Conservation (phyloP, 2,329 filamentous ascomycete species). For the Epichloe baconii region DNA sequence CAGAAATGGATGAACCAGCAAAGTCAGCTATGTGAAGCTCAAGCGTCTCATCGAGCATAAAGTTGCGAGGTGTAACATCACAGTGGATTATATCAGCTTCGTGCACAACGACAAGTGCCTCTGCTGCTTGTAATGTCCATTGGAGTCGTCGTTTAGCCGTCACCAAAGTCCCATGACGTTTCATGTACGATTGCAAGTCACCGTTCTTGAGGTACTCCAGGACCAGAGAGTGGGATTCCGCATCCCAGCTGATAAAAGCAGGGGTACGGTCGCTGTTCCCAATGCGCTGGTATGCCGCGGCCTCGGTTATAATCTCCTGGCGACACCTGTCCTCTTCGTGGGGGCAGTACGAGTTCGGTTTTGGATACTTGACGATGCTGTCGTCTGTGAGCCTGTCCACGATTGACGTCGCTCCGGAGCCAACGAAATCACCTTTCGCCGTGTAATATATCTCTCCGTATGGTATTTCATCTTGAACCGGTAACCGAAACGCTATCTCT, state of each 20-base stretch:
- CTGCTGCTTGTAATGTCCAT: not conserved
- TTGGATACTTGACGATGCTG: slow-evolving; percentile 11
- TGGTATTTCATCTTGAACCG: not conserved
- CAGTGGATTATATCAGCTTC: not conserved
- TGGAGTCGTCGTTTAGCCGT: not conserved
- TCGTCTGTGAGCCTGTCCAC: slow-evolving; percentile 11
- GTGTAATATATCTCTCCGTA: slow-evolving; percentile 10
- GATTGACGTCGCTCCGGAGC: slow-evolving; percentile 8
- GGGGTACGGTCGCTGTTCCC: not conserved
- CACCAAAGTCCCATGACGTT: not conserved
- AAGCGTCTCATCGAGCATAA: too few species aligned
- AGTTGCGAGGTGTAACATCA: too few species aligned
- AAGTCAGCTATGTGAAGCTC: too few species aligned
- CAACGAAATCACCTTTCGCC: slow-evolving; percentile 9
- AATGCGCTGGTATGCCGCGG: not conserved
- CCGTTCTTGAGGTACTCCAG: not conserved
- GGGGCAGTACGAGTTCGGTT: slow-evolving; percentile 10
- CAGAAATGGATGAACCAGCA: too few species aligned
- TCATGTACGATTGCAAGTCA: not conserved
- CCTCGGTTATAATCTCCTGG: not conserved
- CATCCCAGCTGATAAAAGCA: not conserved
- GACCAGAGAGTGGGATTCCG: not conserved
- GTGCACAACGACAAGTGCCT: not conserved
- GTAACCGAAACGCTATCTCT: too few species aligned
- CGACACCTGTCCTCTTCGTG: slow-evolving; percentile 6